Evolutionary conservation across 2,329 filamentous ascomycete species (phyloP).

Genomic region (Pseudogymnoascus verrucosus): DNA sequence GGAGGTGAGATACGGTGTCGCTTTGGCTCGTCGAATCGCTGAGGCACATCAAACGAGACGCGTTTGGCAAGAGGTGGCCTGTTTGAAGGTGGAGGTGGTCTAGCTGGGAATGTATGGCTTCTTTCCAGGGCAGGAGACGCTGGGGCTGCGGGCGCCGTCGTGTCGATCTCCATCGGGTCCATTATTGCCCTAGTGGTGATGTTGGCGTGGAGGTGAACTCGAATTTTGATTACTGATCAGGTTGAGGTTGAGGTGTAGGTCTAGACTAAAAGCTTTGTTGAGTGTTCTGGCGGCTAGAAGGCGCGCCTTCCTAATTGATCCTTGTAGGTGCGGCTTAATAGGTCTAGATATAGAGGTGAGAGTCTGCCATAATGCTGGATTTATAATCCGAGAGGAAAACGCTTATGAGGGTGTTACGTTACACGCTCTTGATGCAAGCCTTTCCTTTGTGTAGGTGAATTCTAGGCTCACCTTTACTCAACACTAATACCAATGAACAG

Average conservation of each 20-base stretch:
- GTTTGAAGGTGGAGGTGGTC: background rate
- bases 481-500: background rate
- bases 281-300: background rate
- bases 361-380: background rate
- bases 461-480: background rate
- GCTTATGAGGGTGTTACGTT: background rate
- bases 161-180: background rate
- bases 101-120: background rate
- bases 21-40: background rate
- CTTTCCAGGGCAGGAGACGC: background rate
- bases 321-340: background rate
- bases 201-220: background rate
- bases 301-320: background rate
- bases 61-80: background rate
- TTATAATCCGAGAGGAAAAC: background rate
- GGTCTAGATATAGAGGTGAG: background rate
- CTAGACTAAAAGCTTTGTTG: background rate
- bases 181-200: background rate
- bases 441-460: background rate
- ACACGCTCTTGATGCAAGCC: background rate
- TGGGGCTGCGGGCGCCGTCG: background rate
- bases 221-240: background rate
- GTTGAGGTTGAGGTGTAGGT: background rate
- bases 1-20: background rate
- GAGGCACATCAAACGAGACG: slow-evolving; percentile 16